Percentiles rank a stretch among this genome's conserved stretches.
Evolutionary conservation across 371 early-diverging fungal species (phyloP).

Genomic region (Basidiobolus meristosporus): DNA sequence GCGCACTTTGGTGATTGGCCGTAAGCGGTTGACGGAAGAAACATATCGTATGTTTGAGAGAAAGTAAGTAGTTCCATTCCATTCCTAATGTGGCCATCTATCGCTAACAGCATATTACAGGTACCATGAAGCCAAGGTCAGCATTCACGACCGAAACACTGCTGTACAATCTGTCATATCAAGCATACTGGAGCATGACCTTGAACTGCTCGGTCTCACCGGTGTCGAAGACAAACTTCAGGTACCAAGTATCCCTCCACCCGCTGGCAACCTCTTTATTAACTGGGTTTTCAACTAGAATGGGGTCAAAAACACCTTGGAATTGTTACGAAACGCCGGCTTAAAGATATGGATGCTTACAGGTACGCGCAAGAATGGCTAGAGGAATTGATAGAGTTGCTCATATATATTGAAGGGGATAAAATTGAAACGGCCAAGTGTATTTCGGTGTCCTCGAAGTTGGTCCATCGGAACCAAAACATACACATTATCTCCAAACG

Average conservation of each 20-base stretch:
- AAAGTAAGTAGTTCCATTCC: constrained; percentile 7
- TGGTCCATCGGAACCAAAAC: constrained; percentile 75
- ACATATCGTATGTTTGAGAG: constrained; percentile 44
- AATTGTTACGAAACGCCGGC: constrained; percentile 89
- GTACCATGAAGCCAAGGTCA: constrained; percentile 55
- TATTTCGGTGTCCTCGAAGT: constrained; percentile 84
- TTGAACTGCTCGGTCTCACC: constrained; percentile 91
- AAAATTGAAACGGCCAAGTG: constrained; percentile 99
- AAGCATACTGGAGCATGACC: constrained; percentile 55
- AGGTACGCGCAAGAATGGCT: constrained; percentile 10
- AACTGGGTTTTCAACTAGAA: constrained; percentile 18
- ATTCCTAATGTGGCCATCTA: not conserved
- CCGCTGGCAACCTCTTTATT: not conserved
- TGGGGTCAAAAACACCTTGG: constrained; percentile 82
- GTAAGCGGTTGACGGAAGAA: constrained; percentile 63
- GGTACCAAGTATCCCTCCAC: constrained; percentile 1
- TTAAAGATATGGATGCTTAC: constrained; percentile 99
- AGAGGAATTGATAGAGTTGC: not conserved
- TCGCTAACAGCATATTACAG: constrained; percentile 8
- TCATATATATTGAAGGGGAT: constrained; percentile 44
- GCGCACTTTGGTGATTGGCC: constrained; percentile 91
- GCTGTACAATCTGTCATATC: constrained; percentile 51
- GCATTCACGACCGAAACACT: constrained; percentile 45
- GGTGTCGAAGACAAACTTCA: constrained; percentile 99
- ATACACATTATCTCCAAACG: constrained; percentile 56